Evolutionary conservation across 2,329 filamentous ascomycete species (phyloP), one percentile per base, ranked within the genome.

Genomic region (Penicillium sp.): DNA sequence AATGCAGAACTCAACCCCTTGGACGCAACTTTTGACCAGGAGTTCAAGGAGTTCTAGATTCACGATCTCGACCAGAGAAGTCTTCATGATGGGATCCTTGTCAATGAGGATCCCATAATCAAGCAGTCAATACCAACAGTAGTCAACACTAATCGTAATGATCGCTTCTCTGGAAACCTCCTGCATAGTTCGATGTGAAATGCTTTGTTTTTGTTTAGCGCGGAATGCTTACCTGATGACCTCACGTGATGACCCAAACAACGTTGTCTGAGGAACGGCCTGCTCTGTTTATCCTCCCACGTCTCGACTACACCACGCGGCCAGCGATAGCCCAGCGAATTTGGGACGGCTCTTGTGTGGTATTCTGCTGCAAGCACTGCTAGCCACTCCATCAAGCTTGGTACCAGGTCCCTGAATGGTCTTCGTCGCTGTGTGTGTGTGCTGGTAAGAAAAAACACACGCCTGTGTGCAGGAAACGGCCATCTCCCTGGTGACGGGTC

Each of bases 241-340:
- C 49, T 0, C 72, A 75, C 72, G 72, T 74, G 72, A 74, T 62
- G 29, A 26, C 24, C 58, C 61, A 70, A 72, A 69, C 65, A 71
- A 69, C 71, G 73, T 75, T 75, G 73, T 73, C 72, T 74, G 72
- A 75, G 73, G 71, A 74, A 75, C 73, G 69, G 68, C 57, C 54
- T 56, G 67, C 66, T 75, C 72, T 75, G 72, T 75, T 75, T 75
- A 75, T 72, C 64, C 67, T 72, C 67, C 62, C 62, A 52, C 64
- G 50, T 54, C 53, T 64, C 63, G 54, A 63, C 56, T 62, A 51
- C 63, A 65, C 63, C 57, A 64, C 63, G 60, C 64, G 56, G 62
- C 55, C 49, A 52, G 42, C 54, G 57, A 54, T 44, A 59, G 56
- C 54, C 42, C 50, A 53, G 55, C 52, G 44, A 55, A 56, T 54